Percentiles rank a stretch among this genome's conserved stretches.
Evolutionary conservation across 2,329 filamentous ascomycete species (phyloP).

Genomic region (Stagonosporopsis rhizophila): DNA sequence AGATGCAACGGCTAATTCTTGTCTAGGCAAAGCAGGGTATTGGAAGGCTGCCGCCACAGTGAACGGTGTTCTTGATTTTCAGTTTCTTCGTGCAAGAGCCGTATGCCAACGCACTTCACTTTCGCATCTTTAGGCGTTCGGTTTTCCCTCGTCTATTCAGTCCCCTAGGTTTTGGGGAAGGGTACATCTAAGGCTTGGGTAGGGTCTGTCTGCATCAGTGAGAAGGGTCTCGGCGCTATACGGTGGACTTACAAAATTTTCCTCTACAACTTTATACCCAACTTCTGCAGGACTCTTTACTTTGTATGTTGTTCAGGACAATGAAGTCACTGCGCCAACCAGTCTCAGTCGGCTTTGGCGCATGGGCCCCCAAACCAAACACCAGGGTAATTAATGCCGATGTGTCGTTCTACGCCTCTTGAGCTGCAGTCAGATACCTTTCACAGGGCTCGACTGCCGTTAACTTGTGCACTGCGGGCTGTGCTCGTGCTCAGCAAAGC

Average conservation of each 20-base stretch:
- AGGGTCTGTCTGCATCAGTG: constrained; percentile 9
- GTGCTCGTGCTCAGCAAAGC: too few species aligned
- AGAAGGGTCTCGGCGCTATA: constrained; percentile 5
- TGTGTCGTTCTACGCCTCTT: too few species aligned
- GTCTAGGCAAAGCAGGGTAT: constrained; percentile 49
- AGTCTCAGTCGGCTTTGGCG: not conserved
- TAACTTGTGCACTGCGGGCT: too few species aligned
- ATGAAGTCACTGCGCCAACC: not conserved
- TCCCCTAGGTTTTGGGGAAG: not conserved
- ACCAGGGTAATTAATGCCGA: too few species aligned
- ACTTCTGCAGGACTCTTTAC: not conserved
- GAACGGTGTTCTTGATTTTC: not conserved
- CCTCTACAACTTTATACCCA: not conserved
- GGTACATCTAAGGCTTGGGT: not conserved
- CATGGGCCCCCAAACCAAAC: too few species aligned
- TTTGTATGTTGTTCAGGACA: not conserved
- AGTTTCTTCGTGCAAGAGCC: not conserved
- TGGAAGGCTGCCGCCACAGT: constrained; percentile 39
- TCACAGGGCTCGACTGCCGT: too few species aligned
- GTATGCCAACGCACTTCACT: not conserved
- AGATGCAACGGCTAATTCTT: constrained; percentile 10
- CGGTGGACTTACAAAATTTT: constrained; percentile 11
- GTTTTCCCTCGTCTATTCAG: not conserved
- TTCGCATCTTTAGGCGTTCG: constrained; percentile 16
- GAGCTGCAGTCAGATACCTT: too few species aligned